phyloP scores from a whole-genome alignment of 495 filamentous ascomycete genomes.

The Xylaria sp. region DNA sequence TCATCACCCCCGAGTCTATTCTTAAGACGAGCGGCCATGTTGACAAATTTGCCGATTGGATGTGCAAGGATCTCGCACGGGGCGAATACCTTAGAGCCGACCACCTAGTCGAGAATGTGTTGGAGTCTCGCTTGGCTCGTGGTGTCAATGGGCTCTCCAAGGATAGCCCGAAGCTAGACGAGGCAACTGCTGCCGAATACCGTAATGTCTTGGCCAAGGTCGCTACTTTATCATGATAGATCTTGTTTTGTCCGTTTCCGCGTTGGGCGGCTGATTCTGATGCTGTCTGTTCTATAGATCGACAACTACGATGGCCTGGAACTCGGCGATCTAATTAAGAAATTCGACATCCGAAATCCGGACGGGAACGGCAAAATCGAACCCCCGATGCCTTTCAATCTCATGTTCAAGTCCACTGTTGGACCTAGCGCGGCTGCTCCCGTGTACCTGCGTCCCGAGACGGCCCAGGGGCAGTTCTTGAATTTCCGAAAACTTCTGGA shows the following conservation, averaged over 20 bases:
- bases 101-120: conserved; percentile 58
- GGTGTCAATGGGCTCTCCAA: conserved; percentile 58
- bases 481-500: conserved; percentile 74
- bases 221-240: background rate
- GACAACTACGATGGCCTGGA: conserved; percentile 74
- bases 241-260: background rate
- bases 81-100: conserved; percentile 60
- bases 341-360: conserved; percentile 72
- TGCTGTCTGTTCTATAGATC: conserved; percentile 45
- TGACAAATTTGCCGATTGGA: conserved; percentile 94
- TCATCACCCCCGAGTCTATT: conserved; percentile 84
- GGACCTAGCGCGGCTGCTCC: conserved; percentile 70
- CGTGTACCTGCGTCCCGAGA: conserved; percentile 71
- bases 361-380: conserved; percentile 63
- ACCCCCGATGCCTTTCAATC: conserved; percentile 73
- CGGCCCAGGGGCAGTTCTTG: conserved; percentile 72
- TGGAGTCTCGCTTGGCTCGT: conserved; percentile 49
- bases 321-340: conserved; percentile 67
- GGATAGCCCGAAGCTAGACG: conserved; percentile 68
- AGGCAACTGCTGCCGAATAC: conserved; percentile 69
- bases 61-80: conserved; percentile 60
- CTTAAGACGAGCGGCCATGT: conserved; percentile 97
- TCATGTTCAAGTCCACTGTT: conserved; percentile 78
- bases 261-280: background rate
- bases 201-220: conserved; percentile 71